Evolutionary conservation across 2,329 filamentous ascomycete genomes (phyloP).

Genomic region (Colletotrichum lentis): DNA sequence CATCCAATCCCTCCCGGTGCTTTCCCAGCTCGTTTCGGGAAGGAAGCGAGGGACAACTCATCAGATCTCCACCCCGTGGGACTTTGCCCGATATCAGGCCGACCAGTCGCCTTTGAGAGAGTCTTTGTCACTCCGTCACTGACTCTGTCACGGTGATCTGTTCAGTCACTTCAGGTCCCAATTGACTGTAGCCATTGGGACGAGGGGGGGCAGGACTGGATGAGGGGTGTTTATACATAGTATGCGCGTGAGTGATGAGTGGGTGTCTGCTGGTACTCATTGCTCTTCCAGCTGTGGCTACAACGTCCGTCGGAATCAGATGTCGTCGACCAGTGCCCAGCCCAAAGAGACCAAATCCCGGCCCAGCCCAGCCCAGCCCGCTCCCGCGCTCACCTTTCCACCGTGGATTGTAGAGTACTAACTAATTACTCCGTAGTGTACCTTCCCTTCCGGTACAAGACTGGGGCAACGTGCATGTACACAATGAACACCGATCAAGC

Average conservation of each 20-base stretch:
- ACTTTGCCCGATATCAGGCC: constrained; percentile 1
- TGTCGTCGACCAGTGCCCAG: constrained; percentile 14
- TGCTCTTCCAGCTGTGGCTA: not conserved
- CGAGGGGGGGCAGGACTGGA: constrained; percentile 7
- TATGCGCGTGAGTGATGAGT: not conserved
- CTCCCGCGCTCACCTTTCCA: constrained; percentile 30
- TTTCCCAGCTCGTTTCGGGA: constrained; percentile 33
- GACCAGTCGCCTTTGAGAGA: not conserved
- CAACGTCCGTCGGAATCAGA: not conserved
- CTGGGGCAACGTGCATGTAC: constrained; percentile 7
- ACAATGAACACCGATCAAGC: constrained; percentile 17
- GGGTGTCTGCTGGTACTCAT: not conserved
- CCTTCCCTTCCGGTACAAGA: not conserved
- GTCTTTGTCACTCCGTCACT: not conserved
- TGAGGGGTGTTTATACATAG: not conserved
- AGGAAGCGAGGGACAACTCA: constrained; percentile 37
- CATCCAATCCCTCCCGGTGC: constrained; percentile 11
- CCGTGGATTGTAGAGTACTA: constrained; percentile 10
- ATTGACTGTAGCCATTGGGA: not conserved
- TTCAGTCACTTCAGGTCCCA: not conserved
- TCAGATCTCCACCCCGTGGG: constrained; percentile 36
- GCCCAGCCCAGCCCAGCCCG: constrained; percentile 35
- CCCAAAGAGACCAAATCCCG: constrained; percentile 22
- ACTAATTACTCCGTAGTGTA: too few relatives aligned
- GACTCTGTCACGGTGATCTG: not conserved